Percentiles rank a stretch among this genome's conserved stretches.
Conservation (phyloP, 208 protist genomes). For the Trypanosoma congolense region DNA sequence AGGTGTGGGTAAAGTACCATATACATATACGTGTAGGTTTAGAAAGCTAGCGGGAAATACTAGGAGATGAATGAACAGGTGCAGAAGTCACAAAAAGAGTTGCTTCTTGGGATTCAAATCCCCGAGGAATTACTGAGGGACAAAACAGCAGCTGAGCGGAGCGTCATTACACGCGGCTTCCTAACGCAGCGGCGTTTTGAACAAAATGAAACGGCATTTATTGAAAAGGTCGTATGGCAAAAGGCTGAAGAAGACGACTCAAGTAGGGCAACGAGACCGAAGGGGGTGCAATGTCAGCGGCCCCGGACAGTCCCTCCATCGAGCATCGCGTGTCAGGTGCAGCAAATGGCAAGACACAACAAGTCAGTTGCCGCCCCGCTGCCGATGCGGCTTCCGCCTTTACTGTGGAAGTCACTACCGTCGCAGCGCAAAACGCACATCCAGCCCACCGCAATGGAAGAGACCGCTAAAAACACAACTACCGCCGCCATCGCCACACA, state of each 20-base stretch:
- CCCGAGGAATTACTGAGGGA: slow-evolving; percentile 48
- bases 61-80: background rate
- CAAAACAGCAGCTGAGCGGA: slow-evolving; percentile 32
- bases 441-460: background rate
- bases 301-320: too few species aligned
- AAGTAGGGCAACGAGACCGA: background rate
- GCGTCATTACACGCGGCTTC: slow-evolving; percentile 42
- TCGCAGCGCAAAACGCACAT: background rate
- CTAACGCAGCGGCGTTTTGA: slow-evolving; percentile 55
- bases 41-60: background rate
- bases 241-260: slow-evolving; percentile 1
- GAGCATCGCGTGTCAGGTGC: background rate
- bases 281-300: background rate
- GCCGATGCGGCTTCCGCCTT: slow-evolving; percentile 9
- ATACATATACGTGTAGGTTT: too few species aligned
- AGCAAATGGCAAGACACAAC: background rate
- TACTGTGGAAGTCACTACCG: slow-evolving; percentile 4
- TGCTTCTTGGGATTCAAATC: slow-evolving; percentile 16
- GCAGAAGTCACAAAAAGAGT: background rate
- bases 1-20: too few species aligned
- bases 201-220: slow-evolving; percentile 62
- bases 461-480: background rate
- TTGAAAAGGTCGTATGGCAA: slow-evolving; percentile 47
- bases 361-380: slow-evolving; percentile 17
- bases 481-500: background rate